phyloP scores from a whole-genome alignment of 2,329 filamentous ascomycete species.

The Neocucurbitaria cava region DNA sequence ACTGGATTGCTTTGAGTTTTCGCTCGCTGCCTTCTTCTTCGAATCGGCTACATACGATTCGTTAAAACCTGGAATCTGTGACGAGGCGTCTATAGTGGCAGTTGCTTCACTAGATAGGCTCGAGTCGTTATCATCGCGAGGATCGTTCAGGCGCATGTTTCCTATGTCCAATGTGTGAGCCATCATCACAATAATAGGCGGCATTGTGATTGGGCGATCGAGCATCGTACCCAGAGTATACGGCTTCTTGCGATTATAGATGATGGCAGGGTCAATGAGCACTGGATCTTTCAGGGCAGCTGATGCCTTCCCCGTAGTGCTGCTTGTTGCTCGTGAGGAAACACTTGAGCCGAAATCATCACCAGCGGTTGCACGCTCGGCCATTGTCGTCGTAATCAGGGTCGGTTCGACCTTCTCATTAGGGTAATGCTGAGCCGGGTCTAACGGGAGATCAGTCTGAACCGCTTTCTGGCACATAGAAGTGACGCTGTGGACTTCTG shows the following conservation, averaged over 20 bases:
- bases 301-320: slow-evolving; percentile 22
- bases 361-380: background rate
- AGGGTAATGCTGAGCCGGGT: background rate
- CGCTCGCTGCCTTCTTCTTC: slow-evolving; percentile 10
- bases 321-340: slow-evolving; percentile 20
- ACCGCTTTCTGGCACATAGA: background rate
- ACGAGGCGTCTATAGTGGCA: background rate
- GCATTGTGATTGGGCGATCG: background rate
- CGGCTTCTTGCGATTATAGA: slow-evolving; percentile 20
- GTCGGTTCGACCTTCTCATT: background rate
- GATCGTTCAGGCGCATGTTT: background rate
- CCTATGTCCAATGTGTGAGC: slow-evolving; percentile 19
- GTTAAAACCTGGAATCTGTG: slow-evolving; percentile 14
- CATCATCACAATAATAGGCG: slow-evolving; percentile 12
- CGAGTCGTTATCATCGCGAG: slow-evolving; percentile 1
- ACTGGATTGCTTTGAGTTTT: slow-evolving; percentile 23
- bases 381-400: background rate
- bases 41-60: slow-evolving; percentile 9
- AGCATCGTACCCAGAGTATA: slow-evolving; percentile 23
- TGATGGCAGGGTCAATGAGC: slow-evolving; percentile 19
- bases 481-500: background rate
- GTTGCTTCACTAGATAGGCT: background rate
- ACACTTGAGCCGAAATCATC: background rate
- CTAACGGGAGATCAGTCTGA: slow-evolving; percentile 2
- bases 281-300: slow-evolving; percentile 6